These are phyloP conservation scores for Pseudisothecium myosuroides DNA, from an alignment of 225 moss, liverwort and hornwort genomes.

Conservation along the genomic window DNA sequence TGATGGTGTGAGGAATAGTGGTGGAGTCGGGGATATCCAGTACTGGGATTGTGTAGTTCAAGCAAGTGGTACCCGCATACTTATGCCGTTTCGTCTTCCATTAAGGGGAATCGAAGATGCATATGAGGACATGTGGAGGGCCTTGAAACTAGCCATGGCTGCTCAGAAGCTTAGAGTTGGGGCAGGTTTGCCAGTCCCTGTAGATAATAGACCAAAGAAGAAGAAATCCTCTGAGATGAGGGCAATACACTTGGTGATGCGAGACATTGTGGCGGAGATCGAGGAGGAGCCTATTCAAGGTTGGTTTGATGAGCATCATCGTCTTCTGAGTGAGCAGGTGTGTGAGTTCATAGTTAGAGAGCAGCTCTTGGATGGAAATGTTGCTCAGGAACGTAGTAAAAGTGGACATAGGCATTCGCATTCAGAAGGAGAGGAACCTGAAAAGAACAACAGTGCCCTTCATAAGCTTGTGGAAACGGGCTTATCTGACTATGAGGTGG, in stretches of 20 bases:
- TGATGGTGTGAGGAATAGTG: background rate
- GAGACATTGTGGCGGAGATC: slow-evolving; percentile 66
- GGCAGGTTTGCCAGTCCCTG: slow-evolving; percentile 30
- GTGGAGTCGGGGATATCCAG: slow-evolving; percentile 5
- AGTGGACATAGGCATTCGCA: slow-evolving; percentile 23
- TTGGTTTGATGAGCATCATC: slow-evolving; percentile 92
- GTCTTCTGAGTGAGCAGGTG: slow-evolving; percentile 68
- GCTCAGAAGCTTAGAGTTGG: slow-evolving; percentile 68
- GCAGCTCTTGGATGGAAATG: slow-evolving; percentile 62
- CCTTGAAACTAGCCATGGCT: slow-evolving; percentile 77
- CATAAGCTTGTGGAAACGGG: slow-evolving; percentile 55
- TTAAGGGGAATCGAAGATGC: slow-evolving; percentile 89
- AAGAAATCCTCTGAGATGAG: slow-evolving; percentile 37
- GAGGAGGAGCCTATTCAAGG: slow-evolving; percentile 99
- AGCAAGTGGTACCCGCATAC: slow-evolving; percentile 51
- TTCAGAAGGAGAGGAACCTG: slow-evolving; percentile 39
- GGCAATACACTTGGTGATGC: slow-evolving; percentile 52
- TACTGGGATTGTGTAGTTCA: slow-evolving; percentile 69
- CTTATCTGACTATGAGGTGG: slow-evolving; percentile 31
- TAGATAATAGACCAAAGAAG: slow-evolving; percentile 33
- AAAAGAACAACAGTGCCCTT: slow-evolving; percentile 47
- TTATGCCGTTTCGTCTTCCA: slow-evolving; percentile 78
- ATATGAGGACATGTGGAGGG: slow-evolving; percentile 87
- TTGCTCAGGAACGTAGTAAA: slow-evolving; percentile 36
- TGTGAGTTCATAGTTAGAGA: slow-evolving; percentile 86